phyloP scores from a whole-genome alignment of 2,329 filamentous ascomycete genomes.

The Emmonsiellopsis sp. region DNA sequence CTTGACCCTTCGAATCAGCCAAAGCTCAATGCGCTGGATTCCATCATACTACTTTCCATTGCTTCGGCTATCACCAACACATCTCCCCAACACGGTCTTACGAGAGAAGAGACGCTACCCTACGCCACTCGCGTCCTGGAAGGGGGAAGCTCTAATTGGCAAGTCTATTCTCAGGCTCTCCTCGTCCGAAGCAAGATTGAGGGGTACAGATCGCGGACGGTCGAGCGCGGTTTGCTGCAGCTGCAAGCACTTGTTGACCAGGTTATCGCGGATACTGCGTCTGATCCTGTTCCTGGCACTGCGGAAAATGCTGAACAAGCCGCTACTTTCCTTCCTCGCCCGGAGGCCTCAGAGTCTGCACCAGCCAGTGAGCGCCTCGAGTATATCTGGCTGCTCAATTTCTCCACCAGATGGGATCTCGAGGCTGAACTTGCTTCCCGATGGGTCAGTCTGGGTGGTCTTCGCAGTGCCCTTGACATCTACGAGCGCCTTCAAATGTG shows the following conservation, averaged over 20 bases:
- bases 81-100: conserved; percentile 72
- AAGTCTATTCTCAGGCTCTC: conserved; percentile 89
- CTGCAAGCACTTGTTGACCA: conserved; percentile 94
- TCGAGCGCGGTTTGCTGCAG: conserved; percentile 83
- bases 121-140: conserved; percentile 82
- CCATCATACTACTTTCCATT: conserved; percentile 68
- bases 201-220: conserved; percentile 72
- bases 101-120: conserved; percentile 84
- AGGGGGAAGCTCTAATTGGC: conserved; percentile 91
- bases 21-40: conserved; percentile 70
- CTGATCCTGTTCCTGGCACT: conserved; percentile 24
- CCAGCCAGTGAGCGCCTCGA: conserved; percentile 60
- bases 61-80: conserved; percentile 88
- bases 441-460: conserved; percentile 82
- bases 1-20: conserved; percentile 75
- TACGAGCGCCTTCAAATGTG: conserved; percentile 89
- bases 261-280: conserved; percentile 73
- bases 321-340: conserved; percentile 70
- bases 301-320: conserved; percentile 39
- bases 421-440: conserved; percentile 85
- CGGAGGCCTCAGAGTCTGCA: conserved; percentile 68
- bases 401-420: conserved; percentile 84
- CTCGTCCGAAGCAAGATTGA: conserved; percentile 86
- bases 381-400: conserved; percentile 75
- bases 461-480: conserved; percentile 86